A percentile compares a stretch with the other conserved stretches of the same genome.
Conservation (phyloP, 345 rosid species). For the Durio zibethinus region DNA sequence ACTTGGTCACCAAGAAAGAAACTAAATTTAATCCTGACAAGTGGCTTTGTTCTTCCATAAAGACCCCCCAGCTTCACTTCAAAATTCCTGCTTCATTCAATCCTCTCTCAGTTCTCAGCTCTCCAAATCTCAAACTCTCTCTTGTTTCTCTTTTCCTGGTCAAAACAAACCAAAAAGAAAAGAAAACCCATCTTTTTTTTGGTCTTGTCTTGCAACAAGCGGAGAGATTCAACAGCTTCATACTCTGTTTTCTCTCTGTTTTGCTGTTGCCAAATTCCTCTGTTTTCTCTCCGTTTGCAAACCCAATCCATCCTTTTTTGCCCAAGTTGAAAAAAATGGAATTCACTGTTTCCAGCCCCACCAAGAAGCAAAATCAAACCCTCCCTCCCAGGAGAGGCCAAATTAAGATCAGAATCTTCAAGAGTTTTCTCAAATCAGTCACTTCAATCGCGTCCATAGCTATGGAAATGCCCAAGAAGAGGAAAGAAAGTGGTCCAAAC, state of each 20-base stretch:
- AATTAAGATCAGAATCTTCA: conserved; percentile 3
- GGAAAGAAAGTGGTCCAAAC: not conserved
- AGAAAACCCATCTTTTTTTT: too few species aligned
- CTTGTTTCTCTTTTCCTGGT: not conserved
- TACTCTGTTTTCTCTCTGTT: not conserved
- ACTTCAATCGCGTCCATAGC: not conserved
- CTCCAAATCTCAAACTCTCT: not conserved
- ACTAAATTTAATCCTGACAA: not conserved
- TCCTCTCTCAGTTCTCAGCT: not conserved
- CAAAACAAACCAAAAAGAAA: too few species aligned
- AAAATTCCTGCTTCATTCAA: not conserved
- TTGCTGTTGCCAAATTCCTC: not conserved
- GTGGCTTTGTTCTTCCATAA: not conserved
- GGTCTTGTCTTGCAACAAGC: not conserved
- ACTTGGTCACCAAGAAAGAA: not conserved
- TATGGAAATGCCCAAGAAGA: not conserved
- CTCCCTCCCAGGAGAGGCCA: not conserved
- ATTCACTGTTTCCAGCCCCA: not conserved
- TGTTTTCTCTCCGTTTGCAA: not conserved
- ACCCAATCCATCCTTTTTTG: not conserved
- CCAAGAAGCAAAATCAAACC: not conserved
- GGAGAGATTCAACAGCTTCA: not conserved
- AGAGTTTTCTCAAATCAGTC: not conserved
- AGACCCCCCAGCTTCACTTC: not conserved
- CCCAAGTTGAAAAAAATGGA: not conserved